Base-by-base conservation (phyloP, 163 green algal species). In the Dunaliella salina region DNA sequence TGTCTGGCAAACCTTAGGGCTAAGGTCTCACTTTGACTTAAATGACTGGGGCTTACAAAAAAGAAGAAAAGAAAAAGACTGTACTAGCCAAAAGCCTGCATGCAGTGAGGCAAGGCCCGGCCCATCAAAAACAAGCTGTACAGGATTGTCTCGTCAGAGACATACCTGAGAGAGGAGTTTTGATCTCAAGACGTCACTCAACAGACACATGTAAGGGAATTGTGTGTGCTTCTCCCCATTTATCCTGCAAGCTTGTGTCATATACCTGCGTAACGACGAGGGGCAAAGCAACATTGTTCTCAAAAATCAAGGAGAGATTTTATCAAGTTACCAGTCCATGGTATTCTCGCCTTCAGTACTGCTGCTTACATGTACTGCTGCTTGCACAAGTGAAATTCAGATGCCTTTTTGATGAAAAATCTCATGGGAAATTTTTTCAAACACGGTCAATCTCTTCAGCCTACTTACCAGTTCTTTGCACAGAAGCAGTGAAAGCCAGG, bases 401-500 rank as follows among this genome's bases (percentile, higher is more conserved):
- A 8, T 50, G 40, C 40, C 40, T 8, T 50, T 50, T 50, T 79
- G 67, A 1, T n/a, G 25, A 33, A 11, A 30, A 11, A 11, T 79
- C 26, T 4, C 29, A 46, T 40, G 1, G n/a, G n/a, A n/a, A n/a
- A n/a, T n/a, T n/a, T n/a, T n/a, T n/a, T n/a, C n/a, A n/a, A n/a
- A n/a, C 1, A 8, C 75, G 45, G 18, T 15, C 29, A 34, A 12
- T n/a, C 75, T 33, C 13, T 40, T 33, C 8, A 1, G 32, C 0
- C 25, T 63, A 29, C 80, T 25, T 40, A 72, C 85, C 85, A 88
- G 81, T 88, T 88, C 81, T 86, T 86, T 20, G 81, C 85, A 34
- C 85, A 88, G 71, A 86, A 88, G 85, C 85, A 88, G 33, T 86
- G 81, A 69, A 34, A 87, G n/a, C 79, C 80, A 45, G 85, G 85